Percentiles rank a stretch among this genome's conserved stretches.
phyloP scores from a whole-genome alignment of 2,329 filamentous ascomycete genomes.

The Pestalotiopsis sp. region DNA sequence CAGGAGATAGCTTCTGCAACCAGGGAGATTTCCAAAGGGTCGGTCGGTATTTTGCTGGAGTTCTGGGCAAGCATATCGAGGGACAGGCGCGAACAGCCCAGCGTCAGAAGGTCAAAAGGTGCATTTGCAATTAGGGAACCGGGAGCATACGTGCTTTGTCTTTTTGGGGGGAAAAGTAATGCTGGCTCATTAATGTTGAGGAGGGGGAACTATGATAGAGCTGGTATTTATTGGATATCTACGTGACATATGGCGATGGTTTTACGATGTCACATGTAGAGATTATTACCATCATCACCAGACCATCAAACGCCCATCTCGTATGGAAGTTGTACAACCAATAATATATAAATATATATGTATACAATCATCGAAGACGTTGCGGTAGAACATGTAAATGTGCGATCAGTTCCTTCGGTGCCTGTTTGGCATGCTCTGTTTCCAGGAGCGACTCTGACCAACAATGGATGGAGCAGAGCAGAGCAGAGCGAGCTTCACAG shows the following conservation, averaged over 20 bases:
- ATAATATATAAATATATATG: not conserved
- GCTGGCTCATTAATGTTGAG: not conserved
- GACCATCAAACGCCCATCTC: not conserved
- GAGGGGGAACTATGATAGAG: not conserved
- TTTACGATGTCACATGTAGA: not conserved
- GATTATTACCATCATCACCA: not conserved
- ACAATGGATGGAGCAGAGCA: no score
- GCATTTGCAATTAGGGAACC: not conserved
- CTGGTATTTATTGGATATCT: not conserved
- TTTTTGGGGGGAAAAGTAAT: not conserved
- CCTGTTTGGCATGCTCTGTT: no score
- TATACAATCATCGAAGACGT: not conserved
- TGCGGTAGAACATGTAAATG: not conserved
- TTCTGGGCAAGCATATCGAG: not conserved
- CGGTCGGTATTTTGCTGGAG: not conserved
- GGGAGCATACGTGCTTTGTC: not conserved
- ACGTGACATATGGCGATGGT: not conserved
- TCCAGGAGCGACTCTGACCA: no score
- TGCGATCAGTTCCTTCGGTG: not conserved
- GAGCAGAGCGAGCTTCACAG: no score
- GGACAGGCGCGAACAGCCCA: not conserved
- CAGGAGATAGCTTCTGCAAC: not conserved
- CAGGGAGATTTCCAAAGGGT: not conserved
- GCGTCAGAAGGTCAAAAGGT: not conserved
- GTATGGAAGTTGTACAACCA: not conserved